These are phyloP conservation scores for Gardenia jasminoides DNA, from an alignment of 257 asterid species.

Conservation along the genomic window DNA sequence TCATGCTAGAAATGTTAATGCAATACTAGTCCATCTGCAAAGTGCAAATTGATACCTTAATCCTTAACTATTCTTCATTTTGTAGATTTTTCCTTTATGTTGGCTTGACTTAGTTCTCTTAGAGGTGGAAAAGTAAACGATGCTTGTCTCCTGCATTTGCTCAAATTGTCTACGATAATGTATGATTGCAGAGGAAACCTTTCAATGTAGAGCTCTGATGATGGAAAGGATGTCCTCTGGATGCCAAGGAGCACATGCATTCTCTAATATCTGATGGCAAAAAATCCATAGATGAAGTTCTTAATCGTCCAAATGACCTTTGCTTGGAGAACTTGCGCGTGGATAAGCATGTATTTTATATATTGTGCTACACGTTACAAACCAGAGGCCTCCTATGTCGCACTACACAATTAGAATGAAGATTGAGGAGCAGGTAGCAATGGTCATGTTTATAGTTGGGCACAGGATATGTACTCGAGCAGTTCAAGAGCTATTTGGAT, in stretches of 20 bases:
- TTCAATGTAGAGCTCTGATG: constrained; percentile 41
- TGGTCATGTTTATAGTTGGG: constrained; percentile 49
- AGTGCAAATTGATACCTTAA: no score
- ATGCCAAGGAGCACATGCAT: constrained; percentile 28
- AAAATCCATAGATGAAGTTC: constrained; percentile 44
- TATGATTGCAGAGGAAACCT: not conserved
- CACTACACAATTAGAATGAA: constrained; percentile 46
- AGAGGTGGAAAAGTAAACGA: no score
- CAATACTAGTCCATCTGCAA: no score
- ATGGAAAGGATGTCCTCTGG: constrained; percentile 28
- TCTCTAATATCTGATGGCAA: constrained; percentile 19
- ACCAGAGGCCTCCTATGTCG: constrained; percentile 40
- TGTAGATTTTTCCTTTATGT: no score
- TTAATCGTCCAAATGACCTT: constrained; percentile 33
- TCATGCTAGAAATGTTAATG: no score
- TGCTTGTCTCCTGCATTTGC: not conserved
- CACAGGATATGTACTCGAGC: constrained; percentile 51
- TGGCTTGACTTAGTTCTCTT: no score
- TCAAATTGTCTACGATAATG: not conserved
- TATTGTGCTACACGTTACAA: constrained; percentile 38
- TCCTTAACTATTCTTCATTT: no score
- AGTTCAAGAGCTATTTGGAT: constrained; percentile 46
- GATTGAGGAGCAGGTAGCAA: constrained; percentile 48
- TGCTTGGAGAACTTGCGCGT: constrained; percentile 47
- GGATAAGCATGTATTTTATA: constrained; percentile 38